Evolutionary conservation across 2,329 filamentous ascomycete species (phyloP).

Genomic region (Colletotrichum ledebouriae): DNA sequence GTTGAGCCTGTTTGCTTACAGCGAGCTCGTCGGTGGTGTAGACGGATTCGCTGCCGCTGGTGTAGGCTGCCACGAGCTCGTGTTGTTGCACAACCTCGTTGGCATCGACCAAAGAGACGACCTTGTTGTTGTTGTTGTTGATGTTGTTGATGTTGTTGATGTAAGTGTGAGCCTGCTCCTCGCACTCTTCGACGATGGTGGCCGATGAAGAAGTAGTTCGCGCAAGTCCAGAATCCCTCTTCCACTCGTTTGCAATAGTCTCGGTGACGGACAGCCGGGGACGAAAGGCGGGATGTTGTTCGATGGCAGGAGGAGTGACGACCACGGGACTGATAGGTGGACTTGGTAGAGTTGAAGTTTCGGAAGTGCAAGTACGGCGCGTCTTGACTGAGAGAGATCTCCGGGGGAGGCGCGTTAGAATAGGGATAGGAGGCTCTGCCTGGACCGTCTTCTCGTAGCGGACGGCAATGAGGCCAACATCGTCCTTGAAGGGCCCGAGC

Average conservation of each 20-base stretch:
- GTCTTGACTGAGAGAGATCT: constrained; percentile 45
- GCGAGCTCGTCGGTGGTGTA: constrained; percentile 45
- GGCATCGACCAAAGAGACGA: constrained; percentile 9
- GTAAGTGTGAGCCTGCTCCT: constrained; percentile 52
- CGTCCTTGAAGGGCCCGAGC: constrained; percentile 60
- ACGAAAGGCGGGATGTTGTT: constrained; percentile 68
- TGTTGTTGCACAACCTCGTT: constrained; percentile 37
- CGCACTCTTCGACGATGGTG: constrained; percentile 56
- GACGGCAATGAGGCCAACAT: constrained; percentile 65
- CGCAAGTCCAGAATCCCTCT: constrained; percentile 69
- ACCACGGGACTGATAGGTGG: constrained; percentile 48
- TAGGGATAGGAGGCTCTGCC: constrained; percentile 69
- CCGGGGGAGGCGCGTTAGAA: constrained; percentile 60
- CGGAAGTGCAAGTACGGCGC: constrained; percentile 34
- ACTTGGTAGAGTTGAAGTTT: constrained; percentile 33
- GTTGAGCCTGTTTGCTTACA: constrained; percentile 1
- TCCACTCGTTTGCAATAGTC: constrained; percentile 57
- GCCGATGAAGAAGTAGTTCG: constrained; percentile 59
- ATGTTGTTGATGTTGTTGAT: no score
- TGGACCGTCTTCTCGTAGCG: constrained; percentile 73
- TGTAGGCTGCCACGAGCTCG: constrained; percentile 39
- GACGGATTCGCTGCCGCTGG: constrained; percentile 49
- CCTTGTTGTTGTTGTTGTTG: constrained; percentile 44
- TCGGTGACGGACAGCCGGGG: constrained; percentile 41
- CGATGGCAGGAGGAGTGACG: constrained; percentile 54